Evolutionary conservation across 176 grass and related monocot species (phyloP).

Genomic region (Guadua angustifolia): DNA sequence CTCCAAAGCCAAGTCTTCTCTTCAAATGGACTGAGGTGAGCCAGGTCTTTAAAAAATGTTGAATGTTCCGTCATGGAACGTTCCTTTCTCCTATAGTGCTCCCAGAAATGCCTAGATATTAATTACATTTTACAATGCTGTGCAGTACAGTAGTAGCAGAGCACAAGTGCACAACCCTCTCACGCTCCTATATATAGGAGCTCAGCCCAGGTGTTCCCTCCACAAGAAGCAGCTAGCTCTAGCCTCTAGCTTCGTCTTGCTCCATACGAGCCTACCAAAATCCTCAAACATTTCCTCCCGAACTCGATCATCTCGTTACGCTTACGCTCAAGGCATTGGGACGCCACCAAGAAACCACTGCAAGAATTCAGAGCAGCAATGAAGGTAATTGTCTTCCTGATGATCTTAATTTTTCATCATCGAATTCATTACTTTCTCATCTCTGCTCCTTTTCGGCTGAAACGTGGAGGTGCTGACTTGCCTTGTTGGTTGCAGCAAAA

Average conservation of each 20-base stretch:
- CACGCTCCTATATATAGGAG: background rate
- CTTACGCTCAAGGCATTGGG: background rate
- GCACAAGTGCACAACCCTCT: background rate
- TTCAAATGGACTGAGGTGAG: background rate
- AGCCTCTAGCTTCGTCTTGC: background rate
- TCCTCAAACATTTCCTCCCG: background rate
- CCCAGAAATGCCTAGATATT: background rate
- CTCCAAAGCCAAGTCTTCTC: background rate
- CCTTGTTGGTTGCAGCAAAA: conserved; percentile 38
- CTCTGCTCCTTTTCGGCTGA: background rate
- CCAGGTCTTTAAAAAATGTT: background rate
- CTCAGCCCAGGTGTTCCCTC: background rate
- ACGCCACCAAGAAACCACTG: background rate
- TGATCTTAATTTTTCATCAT: background rate
- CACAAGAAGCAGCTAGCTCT: background rate
- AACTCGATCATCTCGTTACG: background rate
- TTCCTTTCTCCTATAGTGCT: background rate
- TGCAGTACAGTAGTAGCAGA: background rate
- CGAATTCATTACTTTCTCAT: background rate
- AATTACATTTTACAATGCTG: background rate
- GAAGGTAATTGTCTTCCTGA: background rate
- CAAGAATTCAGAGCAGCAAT: background rate
- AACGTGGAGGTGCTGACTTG: background rate
- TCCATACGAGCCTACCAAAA: background rate
- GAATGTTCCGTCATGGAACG: background rate